These are phyloP conservation scores for Angomonas deanei DNA, from an alignment of 208 protist species.

Conservation along the genomic window DNA sequence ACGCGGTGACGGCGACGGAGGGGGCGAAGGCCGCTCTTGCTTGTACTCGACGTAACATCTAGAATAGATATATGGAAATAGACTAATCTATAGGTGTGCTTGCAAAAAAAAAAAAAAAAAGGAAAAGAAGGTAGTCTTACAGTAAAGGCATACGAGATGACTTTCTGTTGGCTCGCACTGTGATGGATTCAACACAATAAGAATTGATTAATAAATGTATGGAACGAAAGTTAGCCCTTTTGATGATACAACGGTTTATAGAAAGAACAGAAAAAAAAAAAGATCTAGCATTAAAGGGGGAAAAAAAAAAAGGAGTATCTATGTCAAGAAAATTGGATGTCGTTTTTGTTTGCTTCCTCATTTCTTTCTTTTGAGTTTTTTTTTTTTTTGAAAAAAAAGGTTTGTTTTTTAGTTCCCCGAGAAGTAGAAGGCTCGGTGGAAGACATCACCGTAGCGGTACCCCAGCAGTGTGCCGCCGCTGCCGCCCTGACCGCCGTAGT, in stretches of 20 bases:
- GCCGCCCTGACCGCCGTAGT: constrained; percentile 16
- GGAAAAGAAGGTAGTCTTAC: constrained; percentile 5
- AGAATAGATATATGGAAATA: not conserved
- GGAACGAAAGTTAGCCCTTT: too few relatives aligned
- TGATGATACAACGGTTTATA: too few relatives aligned
- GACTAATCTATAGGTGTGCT: not conserved
- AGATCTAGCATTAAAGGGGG: not conserved
- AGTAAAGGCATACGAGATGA: not conserved
- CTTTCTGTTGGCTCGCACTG: not conserved
- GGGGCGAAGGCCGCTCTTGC: constrained; percentile 43
- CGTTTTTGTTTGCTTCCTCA: not conserved
- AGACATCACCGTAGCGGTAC: constrained; percentile 68
- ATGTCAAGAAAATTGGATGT: not conserved
- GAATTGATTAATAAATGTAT: not conserved
- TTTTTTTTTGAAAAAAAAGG: not conserved
- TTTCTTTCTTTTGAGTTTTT: not conserved
- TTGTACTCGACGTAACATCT: constrained; percentile 57
- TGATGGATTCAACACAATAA: not conserved
- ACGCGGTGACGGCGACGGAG: constrained; percentile 23
- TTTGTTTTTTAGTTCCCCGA: not conserved
- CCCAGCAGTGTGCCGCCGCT: constrained; percentile 37
- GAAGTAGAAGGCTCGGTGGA: constrained; percentile 60
- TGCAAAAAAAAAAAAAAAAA: constrained; percentile 6
- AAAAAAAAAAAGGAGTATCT: not conserved
- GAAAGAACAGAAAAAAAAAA: too few relatives aligned